Evolutionary conservation across 768 basidiomycete genomes (phyloP).

Genomic region (Glaciozyma antarctica): DNA sequence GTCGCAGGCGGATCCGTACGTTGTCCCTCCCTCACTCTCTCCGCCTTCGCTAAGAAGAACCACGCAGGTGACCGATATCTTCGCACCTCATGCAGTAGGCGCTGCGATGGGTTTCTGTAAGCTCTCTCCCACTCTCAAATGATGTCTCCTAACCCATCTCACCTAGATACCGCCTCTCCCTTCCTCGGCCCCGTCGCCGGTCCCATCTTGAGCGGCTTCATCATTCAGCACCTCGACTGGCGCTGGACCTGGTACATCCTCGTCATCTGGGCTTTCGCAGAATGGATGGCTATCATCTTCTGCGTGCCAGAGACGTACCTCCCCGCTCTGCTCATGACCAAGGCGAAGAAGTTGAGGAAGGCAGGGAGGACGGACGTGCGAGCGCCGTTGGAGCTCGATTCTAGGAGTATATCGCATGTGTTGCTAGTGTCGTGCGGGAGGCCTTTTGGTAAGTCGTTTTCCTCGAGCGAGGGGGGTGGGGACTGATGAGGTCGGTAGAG

Average conservation of each 20-base stretch:
- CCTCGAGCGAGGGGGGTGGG: not conserved
- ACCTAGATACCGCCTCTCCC: conserved; percentile 42
- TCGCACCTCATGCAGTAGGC: conserved; percentile 36
- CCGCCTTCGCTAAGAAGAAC: no score
- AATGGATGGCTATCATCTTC: conserved; percentile 47
- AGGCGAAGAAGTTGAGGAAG: conserved; percentile 47
- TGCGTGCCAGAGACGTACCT: conserved; percentile 60
- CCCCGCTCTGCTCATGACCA: conserved; percentile 48
- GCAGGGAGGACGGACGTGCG: conserved; percentile 50
- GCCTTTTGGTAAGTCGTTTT: conserved; percentile 57
- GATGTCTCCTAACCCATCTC: no score
- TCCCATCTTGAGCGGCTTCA: conserved; percentile 57
- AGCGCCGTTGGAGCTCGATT: conserved; percentile 53
- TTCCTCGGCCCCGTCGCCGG: conserved; percentile 46
- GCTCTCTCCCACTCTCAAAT: no score
- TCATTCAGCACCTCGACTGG: conserved; percentile 49
- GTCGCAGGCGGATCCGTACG: conserved; percentile 54
- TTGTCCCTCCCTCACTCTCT: no score
- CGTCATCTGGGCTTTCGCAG: conserved; percentile 51
- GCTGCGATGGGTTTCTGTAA: conserved; percentile 48
- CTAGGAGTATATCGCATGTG: conserved; percentile 45
- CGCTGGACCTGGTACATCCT: conserved; percentile 65
- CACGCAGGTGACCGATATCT: conserved; percentile 41
- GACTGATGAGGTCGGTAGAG: conserved; percentile 24
- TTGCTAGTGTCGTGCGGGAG: conserved; percentile 55